A percentile compares a stretch with the other conserved stretches of the same genome.
phyloP scores from a whole-genome alignment of 768 basidiomycete genomes.

The Russula sp. region DNA sequence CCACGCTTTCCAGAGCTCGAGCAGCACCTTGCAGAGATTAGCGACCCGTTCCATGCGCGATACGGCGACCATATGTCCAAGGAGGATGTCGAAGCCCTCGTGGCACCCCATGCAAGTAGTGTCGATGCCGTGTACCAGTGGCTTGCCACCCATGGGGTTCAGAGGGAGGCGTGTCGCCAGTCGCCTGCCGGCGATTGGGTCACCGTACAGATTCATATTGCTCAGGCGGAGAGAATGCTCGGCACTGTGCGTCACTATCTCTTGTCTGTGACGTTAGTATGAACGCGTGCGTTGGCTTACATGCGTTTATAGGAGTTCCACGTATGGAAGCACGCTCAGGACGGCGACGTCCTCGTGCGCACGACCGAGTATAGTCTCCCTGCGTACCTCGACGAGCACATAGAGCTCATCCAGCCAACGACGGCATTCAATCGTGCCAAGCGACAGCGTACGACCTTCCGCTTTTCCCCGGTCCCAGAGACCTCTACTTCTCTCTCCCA shows the following conservation, averaged over 20 bases:
- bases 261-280: not conserved
- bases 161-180: constrained; percentile 39
- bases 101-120: constrained; percentile 49
- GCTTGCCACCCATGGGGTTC: constrained; percentile 47
- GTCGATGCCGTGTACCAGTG: constrained; percentile 47
- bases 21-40: constrained; percentile 25
- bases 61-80: constrained; percentile 41
- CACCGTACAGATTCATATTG: constrained; percentile 45
- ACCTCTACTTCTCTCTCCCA: not conserved
- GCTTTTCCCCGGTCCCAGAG: constrained; percentile 20
- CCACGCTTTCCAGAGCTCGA: constrained; percentile 26
- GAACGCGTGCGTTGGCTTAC: not conserved
- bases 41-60: constrained; percentile 26
- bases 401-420: constrained; percentile 62
- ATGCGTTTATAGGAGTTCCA: constrained; percentile 43
- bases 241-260: constrained; percentile 38
- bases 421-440: constrained; percentile 51
- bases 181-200: constrained; percentile 63
- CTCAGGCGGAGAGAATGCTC: constrained; percentile 55
- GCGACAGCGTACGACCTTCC: constrained; percentile 35
- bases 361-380: constrained; percentile 60
- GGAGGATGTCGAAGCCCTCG: constrained; percentile 50
- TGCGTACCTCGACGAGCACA: constrained; percentile 42
- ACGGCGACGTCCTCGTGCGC: constrained; percentile 49
- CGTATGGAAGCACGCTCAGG: constrained; percentile 45